Conservation (phyloP, 1,284 basidiomycete species). For the Phellopilus nigrolimitatus region DNA sequence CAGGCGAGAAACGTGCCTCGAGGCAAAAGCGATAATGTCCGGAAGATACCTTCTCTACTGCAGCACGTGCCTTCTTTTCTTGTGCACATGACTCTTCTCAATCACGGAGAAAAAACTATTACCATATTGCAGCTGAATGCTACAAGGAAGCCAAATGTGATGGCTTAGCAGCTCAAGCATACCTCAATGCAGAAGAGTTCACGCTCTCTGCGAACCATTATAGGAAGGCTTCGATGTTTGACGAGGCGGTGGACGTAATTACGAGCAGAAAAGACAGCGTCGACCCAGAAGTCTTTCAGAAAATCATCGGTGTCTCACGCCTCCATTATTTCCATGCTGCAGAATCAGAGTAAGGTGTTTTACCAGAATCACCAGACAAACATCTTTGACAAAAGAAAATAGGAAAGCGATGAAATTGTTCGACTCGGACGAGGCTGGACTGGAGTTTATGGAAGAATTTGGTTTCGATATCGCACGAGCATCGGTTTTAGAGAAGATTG, state of each 20-base stretch:
- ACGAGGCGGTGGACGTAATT: conserved; percentile 48
- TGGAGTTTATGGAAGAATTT: conserved; percentile 55
- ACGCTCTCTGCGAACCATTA: conserved; percentile 43
- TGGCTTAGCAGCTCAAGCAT: conserved; percentile 42
- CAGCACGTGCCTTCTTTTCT: conserved; percentile 44
- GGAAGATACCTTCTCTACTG: conserved; percentile 36
- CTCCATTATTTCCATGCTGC: conserved; percentile 46
- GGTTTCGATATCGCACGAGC: conserved; percentile 51
- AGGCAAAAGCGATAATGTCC: conserved; percentile 30
- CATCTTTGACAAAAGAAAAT: neutral
- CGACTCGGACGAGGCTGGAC: conserved; percentile 42
- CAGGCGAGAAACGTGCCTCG: conserved; percentile 35
- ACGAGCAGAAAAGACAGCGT: conserved; percentile 32
- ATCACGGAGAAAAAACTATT: conserved; percentile 38
- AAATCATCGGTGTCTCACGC: conserved; percentile 45
- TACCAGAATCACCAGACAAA: no score
- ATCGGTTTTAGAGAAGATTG: conserved; percentile 42
- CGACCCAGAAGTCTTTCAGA: conserved; percentile 32
- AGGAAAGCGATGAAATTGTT: conserved; percentile 49
- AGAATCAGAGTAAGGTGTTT: conserved; percentile 39
- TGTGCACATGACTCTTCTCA: conserved; percentile 34
- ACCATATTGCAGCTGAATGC: conserved; percentile 49
- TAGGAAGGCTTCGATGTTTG: conserved; percentile 46
- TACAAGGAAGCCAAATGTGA: conserved; percentile 40
- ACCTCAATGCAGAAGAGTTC: conserved; percentile 40